These are phyloP conservation scores for Claviceps capensis DNA, from an alignment of 2,329 filamentous ascomycete species.

Conservation along the genomic window DNA sequence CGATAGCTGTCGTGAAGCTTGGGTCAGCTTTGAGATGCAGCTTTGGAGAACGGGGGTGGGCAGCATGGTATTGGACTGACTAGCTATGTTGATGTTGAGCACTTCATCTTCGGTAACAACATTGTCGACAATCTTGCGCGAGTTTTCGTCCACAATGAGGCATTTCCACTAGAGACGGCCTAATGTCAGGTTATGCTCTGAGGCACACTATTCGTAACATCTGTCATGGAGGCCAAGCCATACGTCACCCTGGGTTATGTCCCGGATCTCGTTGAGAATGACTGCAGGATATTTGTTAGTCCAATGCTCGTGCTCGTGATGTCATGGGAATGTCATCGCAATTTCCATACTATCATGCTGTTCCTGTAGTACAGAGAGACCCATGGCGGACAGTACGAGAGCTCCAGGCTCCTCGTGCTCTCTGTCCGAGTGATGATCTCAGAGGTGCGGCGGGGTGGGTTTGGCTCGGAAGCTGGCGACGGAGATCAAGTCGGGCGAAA, in stretches of 20 bases:
- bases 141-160: conserved; percentile 72
- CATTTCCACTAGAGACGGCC: conserved; percentile 71
- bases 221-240: conserved; percentile 15
- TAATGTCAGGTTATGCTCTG: background rate
- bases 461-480: background rate
- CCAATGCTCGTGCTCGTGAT: background rate
- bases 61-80: conserved; percentile 38
- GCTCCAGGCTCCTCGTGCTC: conserved; percentile 3
- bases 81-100: conserved; percentile 89
- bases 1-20: conserved; percentile 55
- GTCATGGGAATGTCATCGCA: background rate
- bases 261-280: conserved; percentile 43
- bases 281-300: conserved; percentile 11
- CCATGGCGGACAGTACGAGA: conserved; percentile 47
- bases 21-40: conserved; percentile 6
- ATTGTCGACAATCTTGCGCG: conserved; percentile 79
- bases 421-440: background rate
- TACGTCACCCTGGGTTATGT: conserved; percentile 72
- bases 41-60: conserved; percentile 4
- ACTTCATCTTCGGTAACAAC: conserved; percentile 92
- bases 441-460: background rate
- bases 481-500: background rate
- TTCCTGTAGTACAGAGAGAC: conserved; percentile 69
- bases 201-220: background rate
- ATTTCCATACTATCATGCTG: conserved; percentile 41